Percentiles rank a stretch among this genome's conserved stretches.
Evolutionary conservation across 2,329 filamentous ascomycete species (phyloP).

Genomic region (Verticillium klebahnii): DNA sequence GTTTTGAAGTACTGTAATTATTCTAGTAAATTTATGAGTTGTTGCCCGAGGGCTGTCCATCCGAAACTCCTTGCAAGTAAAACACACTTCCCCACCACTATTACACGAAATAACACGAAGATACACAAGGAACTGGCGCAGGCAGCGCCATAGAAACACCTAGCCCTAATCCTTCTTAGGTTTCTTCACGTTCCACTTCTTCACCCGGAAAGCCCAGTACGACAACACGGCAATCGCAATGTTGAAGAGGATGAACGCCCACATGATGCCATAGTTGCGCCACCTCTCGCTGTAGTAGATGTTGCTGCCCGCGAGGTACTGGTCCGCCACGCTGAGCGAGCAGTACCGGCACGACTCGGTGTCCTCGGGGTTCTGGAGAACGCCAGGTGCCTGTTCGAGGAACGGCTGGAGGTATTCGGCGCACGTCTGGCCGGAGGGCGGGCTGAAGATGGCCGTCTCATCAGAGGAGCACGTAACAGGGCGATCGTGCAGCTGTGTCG

Average conservation of each 20-base stretch:
- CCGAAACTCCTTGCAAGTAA: background rate
- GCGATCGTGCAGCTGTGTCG: constrained; percentile 57
- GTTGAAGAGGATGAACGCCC: constrained; percentile 63
- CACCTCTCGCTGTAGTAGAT: constrained; percentile 54
- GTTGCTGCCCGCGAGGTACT: constrained; percentile 45
- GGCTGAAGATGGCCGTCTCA: constrained; percentile 62
- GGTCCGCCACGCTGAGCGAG: constrained; percentile 54
- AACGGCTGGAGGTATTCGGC: constrained; percentile 57
- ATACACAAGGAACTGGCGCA: background rate
- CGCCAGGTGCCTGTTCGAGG: constrained; percentile 44
- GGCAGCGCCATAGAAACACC: background rate
- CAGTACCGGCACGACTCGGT: constrained; percentile 62
- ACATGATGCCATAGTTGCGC: constrained; percentile 68
- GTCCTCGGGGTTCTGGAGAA: constrained; percentile 57
- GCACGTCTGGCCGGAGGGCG: constrained; percentile 60
- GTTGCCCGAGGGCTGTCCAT: background rate
- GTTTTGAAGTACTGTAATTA: too few relatives aligned
- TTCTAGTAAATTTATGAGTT: too few relatives aligned
- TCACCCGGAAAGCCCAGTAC: constrained; percentile 60
- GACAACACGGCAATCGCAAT: constrained; percentile 51
- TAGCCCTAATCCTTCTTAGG: background rate
- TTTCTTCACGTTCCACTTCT: constrained; percentile 21
- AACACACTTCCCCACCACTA: background rate
- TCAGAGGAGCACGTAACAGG: constrained; percentile 43
- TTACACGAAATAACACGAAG: background rate